Conservation (phyloP, 495 filamentous ascomycete species). For the Barbatosphaeria neglecta region DNA sequence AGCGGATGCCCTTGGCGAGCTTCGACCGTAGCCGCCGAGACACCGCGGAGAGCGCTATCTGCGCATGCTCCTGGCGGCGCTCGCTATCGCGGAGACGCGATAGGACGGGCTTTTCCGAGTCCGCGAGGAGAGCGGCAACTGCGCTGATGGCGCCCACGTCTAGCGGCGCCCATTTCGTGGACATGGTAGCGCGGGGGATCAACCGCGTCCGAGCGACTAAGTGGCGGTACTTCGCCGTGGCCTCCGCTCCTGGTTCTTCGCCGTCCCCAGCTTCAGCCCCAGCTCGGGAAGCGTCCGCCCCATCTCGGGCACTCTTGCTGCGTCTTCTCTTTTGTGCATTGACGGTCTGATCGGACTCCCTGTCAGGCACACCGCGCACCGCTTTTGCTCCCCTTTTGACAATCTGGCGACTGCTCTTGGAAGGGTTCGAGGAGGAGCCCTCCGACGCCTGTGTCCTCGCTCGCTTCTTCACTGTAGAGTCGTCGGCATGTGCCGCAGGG, state of each 20-base stretch:
- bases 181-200: slow-evolving; percentile 28
- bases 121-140: slow-evolving; percentile 24
- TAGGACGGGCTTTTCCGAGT: slow-evolving; percentile 27
- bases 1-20: slow-evolving; percentile 27
- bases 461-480: background rate
- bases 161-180: slow-evolving; percentile 33
- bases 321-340: background rate
- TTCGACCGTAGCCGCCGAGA: slow-evolving; percentile 22
- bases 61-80: slow-evolving; percentile 22
- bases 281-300: background rate
- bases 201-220: slow-evolving; percentile 26
- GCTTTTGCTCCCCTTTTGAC: background rate
- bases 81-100: slow-evolving; percentile 23
- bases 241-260: background rate
- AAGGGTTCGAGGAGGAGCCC: background rate
- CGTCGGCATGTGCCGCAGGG: background rate
- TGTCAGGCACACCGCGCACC: background rate
- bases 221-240: slow-evolving; percentile 19
- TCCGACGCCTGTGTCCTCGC: background rate
- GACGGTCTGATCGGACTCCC: background rate
- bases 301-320: background rate
- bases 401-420: background rate
- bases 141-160: slow-evolving; percentile 22
- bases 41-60: slow-evolving; percentile 20
- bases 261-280: background rate